A percentile compares a stretch with the other conserved stretches of the same genome.
These are phyloP conservation scores for Podosphaera xanthii DNA, from an alignment of 2,329 filamentous ascomycete species.

Conservation along the genomic window DNA sequence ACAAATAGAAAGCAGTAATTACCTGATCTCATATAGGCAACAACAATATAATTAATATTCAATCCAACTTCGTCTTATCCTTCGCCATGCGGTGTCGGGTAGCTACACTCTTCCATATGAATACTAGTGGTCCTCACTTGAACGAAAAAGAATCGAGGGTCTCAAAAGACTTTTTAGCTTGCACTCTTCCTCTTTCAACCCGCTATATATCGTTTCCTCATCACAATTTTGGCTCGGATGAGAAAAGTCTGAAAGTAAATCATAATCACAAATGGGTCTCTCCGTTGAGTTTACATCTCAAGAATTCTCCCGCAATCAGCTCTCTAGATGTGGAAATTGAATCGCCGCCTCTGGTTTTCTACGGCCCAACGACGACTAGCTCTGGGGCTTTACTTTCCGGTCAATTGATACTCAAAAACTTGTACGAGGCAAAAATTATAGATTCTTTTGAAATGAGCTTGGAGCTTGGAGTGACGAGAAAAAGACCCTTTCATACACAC, in stretches of 20 bases:
- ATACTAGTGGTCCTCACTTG: slow-evolving; percentile 8
- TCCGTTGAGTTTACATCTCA: slow-evolving; percentile 11
- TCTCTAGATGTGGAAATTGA: slow-evolving; percentile 28
- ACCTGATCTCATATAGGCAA: not conserved
- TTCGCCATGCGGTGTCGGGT: slow-evolving; percentile 11
- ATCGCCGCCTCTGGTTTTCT: slow-evolving; percentile 39
- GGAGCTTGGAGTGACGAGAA: slow-evolving; percentile 47
- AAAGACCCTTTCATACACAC: slow-evolving; percentile 58
- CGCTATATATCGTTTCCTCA: slow-evolving; percentile 3
- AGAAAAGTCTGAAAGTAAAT: slow-evolving; percentile 8
- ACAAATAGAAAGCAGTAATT: not conserved
- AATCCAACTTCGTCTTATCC: no score
- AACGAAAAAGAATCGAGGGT: slow-evolving; percentile 6
- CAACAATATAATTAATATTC: no score
- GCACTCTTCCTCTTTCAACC: slow-evolving; percentile 3
- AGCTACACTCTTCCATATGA: slow-evolving; percentile 10
- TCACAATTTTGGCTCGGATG: slow-evolving; percentile 4
- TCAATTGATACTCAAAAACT: slow-evolving; percentile 51
- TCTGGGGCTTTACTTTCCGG: slow-evolving; percentile 72
- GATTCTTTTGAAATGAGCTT: slow-evolving; percentile 53
- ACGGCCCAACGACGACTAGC: slow-evolving; percentile 51
- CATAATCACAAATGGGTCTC: slow-evolving; percentile 13
- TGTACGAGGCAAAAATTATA: slow-evolving; percentile 41
- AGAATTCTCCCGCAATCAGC: slow-evolving; percentile 9
- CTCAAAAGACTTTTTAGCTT: slow-evolving; percentile 6